These are phyloP conservation scores for Aspergillus fumigatus DNA, from an alignment of 2,329 filamentous ascomycete species.

Conservation along the genomic window DNA sequence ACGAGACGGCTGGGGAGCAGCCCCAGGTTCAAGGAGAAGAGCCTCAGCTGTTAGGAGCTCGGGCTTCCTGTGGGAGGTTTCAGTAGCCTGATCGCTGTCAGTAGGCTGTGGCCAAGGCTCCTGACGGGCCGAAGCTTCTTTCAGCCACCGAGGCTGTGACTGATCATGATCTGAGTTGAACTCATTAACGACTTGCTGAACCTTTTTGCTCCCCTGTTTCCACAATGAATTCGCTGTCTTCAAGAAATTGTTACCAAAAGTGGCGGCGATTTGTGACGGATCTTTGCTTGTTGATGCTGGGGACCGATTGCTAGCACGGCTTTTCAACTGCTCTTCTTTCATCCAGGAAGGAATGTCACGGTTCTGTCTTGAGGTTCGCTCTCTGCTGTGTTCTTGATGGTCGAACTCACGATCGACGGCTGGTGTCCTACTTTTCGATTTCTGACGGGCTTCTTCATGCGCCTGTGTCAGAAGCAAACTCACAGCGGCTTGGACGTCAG, in stretches of 20 bases:
- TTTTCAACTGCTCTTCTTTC: constrained; percentile 45
- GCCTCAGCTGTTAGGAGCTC: constrained; percentile 56
- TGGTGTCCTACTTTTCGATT: constrained; percentile 42
- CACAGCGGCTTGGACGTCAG: constrained; percentile 80
- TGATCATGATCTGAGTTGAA: constrained; percentile 70
- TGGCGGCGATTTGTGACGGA: constrained; percentile 72
- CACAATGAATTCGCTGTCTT: constrained; percentile 94
- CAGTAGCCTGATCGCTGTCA: constrained; percentile 17
- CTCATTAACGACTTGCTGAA: constrained; percentile 88
- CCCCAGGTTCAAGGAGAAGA: constrained; percentile 31
- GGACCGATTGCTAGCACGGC: constrained; percentile 27
- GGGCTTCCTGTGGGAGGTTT: constrained; percentile 15
- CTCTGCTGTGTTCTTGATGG: constrained; percentile 20
- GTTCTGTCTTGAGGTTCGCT: constrained; percentile 22
- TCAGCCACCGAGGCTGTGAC: constrained; percentile 93
- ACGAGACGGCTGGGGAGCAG: constrained; percentile 21
- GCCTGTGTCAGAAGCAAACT: constrained; percentile 89
- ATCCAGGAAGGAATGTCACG: constrained; percentile 56
- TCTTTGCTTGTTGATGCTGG: constrained; percentile 61
- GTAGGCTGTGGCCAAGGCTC: constrained; percentile 13
- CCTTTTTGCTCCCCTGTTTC: constrained; percentile 89
- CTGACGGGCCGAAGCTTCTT: constrained; percentile 52
- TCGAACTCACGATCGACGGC: constrained; percentile 15
- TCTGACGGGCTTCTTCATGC: constrained; percentile 75
- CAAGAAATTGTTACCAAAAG: constrained; percentile 76